These are phyloP conservation scores for Daldinia vernicosa DNA, from an alignment of 495 filamentous ascomycete species.

Conservation along the genomic window DNA sequence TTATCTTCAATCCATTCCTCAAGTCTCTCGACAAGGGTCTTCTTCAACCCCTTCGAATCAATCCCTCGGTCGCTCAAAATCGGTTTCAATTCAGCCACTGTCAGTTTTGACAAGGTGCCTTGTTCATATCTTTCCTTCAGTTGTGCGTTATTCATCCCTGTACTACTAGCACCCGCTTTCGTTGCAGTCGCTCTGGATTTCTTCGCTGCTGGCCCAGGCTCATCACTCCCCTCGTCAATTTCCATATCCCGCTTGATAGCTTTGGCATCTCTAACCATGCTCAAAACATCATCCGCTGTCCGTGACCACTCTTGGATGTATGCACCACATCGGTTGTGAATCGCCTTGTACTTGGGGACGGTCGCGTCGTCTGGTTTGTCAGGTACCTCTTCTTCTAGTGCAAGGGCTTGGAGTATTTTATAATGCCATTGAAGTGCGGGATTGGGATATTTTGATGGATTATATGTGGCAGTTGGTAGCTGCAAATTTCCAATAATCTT, in stretches of 20 bases:
- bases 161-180: slow-evolving; percentile 34
- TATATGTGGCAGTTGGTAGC: slow-evolving; percentile 84
- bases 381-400: slow-evolving; percentile 90
- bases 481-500: slow-evolving; percentile 84
- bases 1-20: slow-evolving; percentile 77
- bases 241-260: slow-evolving; percentile 56
- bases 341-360: slow-evolving; percentile 77
- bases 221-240: slow-evolving; percentile 48
- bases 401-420: slow-evolving; percentile 89
- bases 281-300: slow-evolving; percentile 50
- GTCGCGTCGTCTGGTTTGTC: slow-evolving; percentile 84
- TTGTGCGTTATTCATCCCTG: slow-evolving; percentile 59
- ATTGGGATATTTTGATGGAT: slow-evolving; percentile 89
- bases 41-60: slow-evolving; percentile 74
- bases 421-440: slow-evolving; percentile 98
- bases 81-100: slow-evolving; percentile 72
- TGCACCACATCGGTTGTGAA: slow-evolving; percentile 84
- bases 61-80: slow-evolving; percentile 71
- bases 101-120: slow-evolving; percentile 73
- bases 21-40: slow-evolving; percentile 78
- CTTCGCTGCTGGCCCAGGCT: slow-evolving; percentile 51
- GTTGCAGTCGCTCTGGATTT: slow-evolving; percentile 46
- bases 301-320: slow-evolving; percentile 79
- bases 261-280: slow-evolving; percentile 37
- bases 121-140: slow-evolving; percentile 69